Evolutionary conservation across 768 basidiomycete genomes (phyloP).

Genomic region (Suillus ampliporus): DNA sequence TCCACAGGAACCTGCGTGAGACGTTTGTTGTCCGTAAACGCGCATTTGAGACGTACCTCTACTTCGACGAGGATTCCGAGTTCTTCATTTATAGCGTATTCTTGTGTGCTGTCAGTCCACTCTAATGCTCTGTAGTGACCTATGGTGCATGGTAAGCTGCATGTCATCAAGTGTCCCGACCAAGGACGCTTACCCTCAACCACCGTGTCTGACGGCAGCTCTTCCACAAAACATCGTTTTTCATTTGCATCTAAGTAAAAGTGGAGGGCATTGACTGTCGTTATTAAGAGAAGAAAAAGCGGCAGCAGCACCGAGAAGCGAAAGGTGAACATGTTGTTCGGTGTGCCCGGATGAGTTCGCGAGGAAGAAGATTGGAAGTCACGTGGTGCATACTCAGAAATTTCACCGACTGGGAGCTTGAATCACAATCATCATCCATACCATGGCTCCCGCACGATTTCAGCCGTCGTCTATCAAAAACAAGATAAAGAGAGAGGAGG

Average conservation of each 20-base stretch:
- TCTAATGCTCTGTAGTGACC: slow-evolving; percentile 94
- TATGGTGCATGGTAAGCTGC: slow-evolving; percentile 1
- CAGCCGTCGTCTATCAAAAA: slow-evolving; percentile 80
- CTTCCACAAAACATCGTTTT: slow-evolving; percentile 94
- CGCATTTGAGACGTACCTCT: slow-evolving; percentile 58
- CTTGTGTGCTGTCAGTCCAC: slow-evolving; percentile 78
- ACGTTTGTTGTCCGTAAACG: neutral
- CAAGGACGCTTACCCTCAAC: slow-evolving; percentile 75
- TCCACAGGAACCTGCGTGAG: neutral
- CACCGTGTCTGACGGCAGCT: slow-evolving; percentile 93
- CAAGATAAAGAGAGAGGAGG: slow-evolving; percentile 85
- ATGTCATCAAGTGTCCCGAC: neutral
- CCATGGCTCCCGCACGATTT: slow-evolving; percentile 63
- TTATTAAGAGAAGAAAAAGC: slow-evolving; percentile 47
- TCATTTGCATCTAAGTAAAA: slow-evolving; percentile 97
- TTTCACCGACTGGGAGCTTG: neutral
- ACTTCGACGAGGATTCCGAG: slow-evolving; percentile 93
- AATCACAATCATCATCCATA: neutral
- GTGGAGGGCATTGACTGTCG: slow-evolving; percentile 77
- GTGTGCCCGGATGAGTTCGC: neutral
- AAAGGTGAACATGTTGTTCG: slow-evolving; percentile 27
- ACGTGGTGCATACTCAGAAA: neutral
- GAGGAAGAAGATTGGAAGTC: neutral
- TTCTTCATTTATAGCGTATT: slow-evolving; percentile 72
- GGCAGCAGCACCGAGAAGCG: slow-evolving; percentile 34